Base-by-base conservation (phyloP, 768 basidiomycete genomes). In the Neoboletus subvelutipes region DNA sequence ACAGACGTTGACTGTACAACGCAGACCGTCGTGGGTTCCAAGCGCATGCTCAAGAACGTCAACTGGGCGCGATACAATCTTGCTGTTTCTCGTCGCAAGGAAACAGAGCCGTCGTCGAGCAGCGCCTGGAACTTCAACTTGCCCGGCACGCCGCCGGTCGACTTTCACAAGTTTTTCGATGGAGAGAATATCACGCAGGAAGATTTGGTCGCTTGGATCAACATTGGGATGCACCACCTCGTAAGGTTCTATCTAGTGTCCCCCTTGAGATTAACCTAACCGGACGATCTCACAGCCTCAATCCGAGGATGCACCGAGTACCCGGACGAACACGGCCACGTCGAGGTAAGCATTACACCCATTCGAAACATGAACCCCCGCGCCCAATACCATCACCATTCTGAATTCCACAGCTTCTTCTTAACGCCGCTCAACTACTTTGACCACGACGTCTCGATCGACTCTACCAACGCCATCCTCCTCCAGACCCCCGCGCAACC, bases 31-130 rank as follows among this genome's bases (percentile, higher is more conserved):
- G 76, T 85, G 0, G 79, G 84, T 6, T 83, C 80, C 34, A 86
- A 85, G 69, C 77, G 84, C 2, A 73, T 84, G 9, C 68, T 80
- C 47, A 78, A 84, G 34, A 87, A 86, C 51, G 83, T 80, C 4
- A 83, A 87, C 62, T 88, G 85, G 82, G 85, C 85, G 3, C 78
- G 82, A 34, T 83, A 86, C 65, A 83, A 83, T 64, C 69, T 86
- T 5, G 82, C 83, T 1, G 78, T 86, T 13, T 80, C 83, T 18
- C 71, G 68, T 51, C 76, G 80, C 36, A 85, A 88, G 67, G 86
- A 87, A 20, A 79, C 78, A 1, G 86, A 88, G 68, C 84, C 81
- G 3, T 72, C 75, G 1, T 82, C 80, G 15, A 83, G 80, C 56
- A 75, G 75, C 41, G 78, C 79, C 71, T 88, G 85, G 84, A 87